Base-by-base conservation (phyloP, 495 filamentous ascomycete genomes). In the Penicillium dipodomyicola region DNA sequence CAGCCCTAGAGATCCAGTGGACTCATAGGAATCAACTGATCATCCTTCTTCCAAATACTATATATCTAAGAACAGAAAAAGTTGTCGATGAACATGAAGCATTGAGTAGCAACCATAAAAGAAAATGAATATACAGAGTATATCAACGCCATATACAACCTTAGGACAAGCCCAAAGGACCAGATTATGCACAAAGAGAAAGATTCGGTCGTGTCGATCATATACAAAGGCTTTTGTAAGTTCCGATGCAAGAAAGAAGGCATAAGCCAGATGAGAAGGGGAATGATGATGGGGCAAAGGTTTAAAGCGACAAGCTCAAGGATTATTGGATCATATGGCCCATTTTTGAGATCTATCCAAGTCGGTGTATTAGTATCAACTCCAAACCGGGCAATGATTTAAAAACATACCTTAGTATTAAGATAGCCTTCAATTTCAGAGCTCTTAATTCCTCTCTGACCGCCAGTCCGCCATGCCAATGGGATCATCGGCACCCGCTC, bases 401-500 rank as follows among this genome's bases (percentile, higher is more conserved):
- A 2, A 10, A 29, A 15, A 25, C 30, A 17, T 46, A 95, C 91
- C 88, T 98, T 98, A 20, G 94, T 96, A 67, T 82, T 86, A 63
- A 98, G 73, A 79, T 98, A 98, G 39, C 89, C 90, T 54, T 96
- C 91, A 40, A 97, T 86, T 72, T 97, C 94, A 51, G 84, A 81
- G 63, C 92, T 90, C 46, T 84, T 82, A 54, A 98, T 89, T 0
- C 94, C 95, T 20, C 83, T 85, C 63, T 85, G 87, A 46, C 87
- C 84, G 6, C 89, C 89, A 57, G 81, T 82, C 59, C 87, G 87
- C 94, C 94, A 98, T 11, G 90, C 90, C 50, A 97, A 71, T n/a
- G 94, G 94, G 39, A 97, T 84, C 94, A 98, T 98, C 1, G 92
- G 82, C 27, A 98, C 91, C 43, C 95, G 77, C 67, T 96, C 92